A percentile compares a stretch with the other conserved stretches of the same genome.
Conservation (phyloP, 805 yeast species). For the Pichia sporocuriosa region DNA sequence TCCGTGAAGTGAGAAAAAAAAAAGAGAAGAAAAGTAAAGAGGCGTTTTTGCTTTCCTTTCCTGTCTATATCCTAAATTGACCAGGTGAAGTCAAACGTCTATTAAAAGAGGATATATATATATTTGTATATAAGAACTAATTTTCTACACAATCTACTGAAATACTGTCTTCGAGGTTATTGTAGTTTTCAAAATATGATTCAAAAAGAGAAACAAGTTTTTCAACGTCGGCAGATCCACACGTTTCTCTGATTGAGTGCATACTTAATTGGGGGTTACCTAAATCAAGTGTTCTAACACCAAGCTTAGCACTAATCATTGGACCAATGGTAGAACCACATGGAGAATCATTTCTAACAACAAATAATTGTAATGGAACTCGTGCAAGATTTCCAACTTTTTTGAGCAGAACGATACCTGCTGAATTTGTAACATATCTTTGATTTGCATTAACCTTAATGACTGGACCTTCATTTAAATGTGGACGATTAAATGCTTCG, state of each 20-base stretch:
- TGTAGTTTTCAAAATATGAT: conserved; percentile 48
- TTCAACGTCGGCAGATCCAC: conserved; percentile 69
- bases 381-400: conserved; percentile 57
- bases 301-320: conserved; percentile 77
- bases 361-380: conserved; percentile 87
- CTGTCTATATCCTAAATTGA: too few species aligned
- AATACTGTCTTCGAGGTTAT: conserved; percentile 31
- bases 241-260: conserved; percentile 93
- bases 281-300: conserved; percentile 78
- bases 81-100: too few species aligned
- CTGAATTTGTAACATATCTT: conserved; percentile 88
- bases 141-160: conserved; percentile 4
- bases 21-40: too few species aligned
- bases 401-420: conserved; percentile 76
- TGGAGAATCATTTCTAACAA: conserved; percentile 87
- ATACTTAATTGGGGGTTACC: conserved; percentile 90
- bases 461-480: conserved; percentile 84
- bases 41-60: too few species aligned
- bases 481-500: conserved; percentile 75
- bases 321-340: conserved; percentile 98
- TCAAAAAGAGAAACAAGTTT: conserved; percentile 55
- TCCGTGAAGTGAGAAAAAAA: too few species aligned
- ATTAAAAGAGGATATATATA: not conserved
- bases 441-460: conserved; percentile 92
- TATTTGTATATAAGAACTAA: not conserved